A percentile compares a stretch with the other conserved stretches of the same genome.
Conservation (phyloP, 2,329 filamentous ascomycete species). For the Sphaceloma murrayae region DNA sequence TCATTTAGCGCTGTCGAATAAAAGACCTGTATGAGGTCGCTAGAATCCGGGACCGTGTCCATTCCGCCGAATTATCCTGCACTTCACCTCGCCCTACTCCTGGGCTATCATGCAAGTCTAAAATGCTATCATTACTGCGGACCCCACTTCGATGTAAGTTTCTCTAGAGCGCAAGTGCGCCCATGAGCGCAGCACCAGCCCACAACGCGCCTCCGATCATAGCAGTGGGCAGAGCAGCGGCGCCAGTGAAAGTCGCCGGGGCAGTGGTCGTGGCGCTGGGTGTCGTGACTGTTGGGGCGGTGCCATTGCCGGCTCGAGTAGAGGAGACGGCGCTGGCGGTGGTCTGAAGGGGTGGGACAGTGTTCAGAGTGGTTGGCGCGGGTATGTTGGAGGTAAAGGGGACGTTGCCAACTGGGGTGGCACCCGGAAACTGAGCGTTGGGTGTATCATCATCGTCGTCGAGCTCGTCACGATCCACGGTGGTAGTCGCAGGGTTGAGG, state of each 20-base stretch:
- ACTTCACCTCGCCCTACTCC: no score
- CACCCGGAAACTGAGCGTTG: neutral
- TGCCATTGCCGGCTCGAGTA: neutral
- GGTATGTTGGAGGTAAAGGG: slow-evolving; percentile 5
- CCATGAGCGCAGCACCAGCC: no score
- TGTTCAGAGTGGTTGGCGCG: slow-evolving; percentile 6
- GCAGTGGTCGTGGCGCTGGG: neutral
- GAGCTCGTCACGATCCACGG: slow-evolving; percentile 3
- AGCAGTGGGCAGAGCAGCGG: neutral
- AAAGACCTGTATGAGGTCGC: no score
- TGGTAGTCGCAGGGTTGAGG: slow-evolving; percentile 7
- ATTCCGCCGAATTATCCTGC: no score
- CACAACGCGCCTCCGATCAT: neutral
- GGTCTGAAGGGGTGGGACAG: slow-evolving; percentile 1
- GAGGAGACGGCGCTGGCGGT: slow-evolving; percentile 4
- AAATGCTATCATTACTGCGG: no score
- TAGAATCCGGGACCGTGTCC: no score
- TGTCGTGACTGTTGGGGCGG: neutral
- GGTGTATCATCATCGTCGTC: slow-evolving; percentile 8
- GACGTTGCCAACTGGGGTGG: neutral
- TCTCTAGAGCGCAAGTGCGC: no score
- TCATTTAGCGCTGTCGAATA: no score
- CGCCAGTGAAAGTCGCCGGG: neutral
- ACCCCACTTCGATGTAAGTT: no score
- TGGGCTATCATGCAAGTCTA: no score